These are phyloP conservation scores for Candida sp. DNA, from an alignment of 1,139 yeast genomes.

Conservation along the genomic window DNA sequence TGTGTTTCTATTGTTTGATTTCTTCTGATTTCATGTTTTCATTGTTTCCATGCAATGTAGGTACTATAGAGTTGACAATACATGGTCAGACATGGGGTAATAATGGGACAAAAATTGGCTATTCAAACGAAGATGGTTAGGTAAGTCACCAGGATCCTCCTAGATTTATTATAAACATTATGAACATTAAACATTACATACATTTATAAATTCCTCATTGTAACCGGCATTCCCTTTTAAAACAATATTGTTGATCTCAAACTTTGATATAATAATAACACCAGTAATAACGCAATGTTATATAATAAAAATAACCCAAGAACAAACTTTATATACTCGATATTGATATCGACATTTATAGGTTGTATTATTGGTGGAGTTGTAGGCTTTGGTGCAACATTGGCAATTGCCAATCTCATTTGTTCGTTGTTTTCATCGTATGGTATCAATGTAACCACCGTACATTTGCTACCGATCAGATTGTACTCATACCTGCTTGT, in stretches of 20 bases:
- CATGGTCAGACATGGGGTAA: background rate
- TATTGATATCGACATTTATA: background rate
- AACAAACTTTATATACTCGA: background rate
- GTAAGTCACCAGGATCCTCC: too few relatives aligned
- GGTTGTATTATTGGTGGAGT: background rate
- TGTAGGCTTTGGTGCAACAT: background rate
- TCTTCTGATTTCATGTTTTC: background rate
- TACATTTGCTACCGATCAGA: background rate
- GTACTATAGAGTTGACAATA: background rate
- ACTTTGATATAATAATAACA: background rate
- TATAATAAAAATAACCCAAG: background rate
- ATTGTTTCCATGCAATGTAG: background rate
- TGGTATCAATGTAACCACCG: background rate
- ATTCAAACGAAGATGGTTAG: too few relatives aligned
- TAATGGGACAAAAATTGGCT: background rate
- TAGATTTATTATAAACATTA: too few relatives aligned
- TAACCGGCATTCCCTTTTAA: background rate
- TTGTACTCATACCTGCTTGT: background rate
- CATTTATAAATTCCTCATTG: too few relatives aligned
- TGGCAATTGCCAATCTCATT: background rate
- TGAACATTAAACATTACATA: too few relatives aligned
- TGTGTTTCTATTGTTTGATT: background rate
- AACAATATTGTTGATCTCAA: background rate
- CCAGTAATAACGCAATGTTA: background rate
- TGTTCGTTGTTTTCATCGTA: background rate